Evolutionary conservation across 2,329 filamentous ascomycete species (phyloP).

Genomic region (Trichoderma endophyticum): DNA sequence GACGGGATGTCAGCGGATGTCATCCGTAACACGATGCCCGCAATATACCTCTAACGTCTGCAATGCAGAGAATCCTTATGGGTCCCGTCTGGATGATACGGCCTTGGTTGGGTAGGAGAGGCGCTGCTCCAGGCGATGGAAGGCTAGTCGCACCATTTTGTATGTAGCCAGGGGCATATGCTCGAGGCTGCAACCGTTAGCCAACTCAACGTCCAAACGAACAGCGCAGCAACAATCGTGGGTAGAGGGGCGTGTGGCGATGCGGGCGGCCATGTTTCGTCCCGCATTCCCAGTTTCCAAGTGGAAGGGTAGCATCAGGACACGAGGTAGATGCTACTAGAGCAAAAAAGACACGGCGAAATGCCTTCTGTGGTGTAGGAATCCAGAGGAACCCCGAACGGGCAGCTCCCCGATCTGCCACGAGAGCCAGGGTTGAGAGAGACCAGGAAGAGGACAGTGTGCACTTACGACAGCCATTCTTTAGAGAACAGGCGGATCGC

Average conservation of each 20-base stretch:
- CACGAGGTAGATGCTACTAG: not conserved
- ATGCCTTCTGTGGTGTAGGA: not conserved
- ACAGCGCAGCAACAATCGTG: not conserved
- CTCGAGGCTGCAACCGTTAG: constrained; percentile 37
- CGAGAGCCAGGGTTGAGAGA: constrained; percentile 4
- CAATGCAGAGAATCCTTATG: constrained; percentile 66
- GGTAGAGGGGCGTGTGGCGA: not conserved
- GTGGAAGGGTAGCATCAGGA: not conserved
- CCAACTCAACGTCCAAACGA: constrained; percentile 17
- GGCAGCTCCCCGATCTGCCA: constrained; percentile 10
- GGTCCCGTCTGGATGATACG: constrained; percentile 64
- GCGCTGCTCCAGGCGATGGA: constrained; percentile 57
- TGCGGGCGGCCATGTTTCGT: not conserved
- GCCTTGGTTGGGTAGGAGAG: constrained; percentile 65
- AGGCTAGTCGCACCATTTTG: constrained; percentile 58
- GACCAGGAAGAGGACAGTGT: constrained; percentile 10
- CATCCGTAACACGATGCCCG: not conserved
- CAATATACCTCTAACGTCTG: constrained; percentile 64
- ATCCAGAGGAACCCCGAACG: constrained; percentile 15
- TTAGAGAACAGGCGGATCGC: constrained; percentile 26
- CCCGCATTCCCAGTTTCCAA: not conserved
- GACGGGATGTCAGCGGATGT: not conserved
- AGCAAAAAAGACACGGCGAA: not conserved
- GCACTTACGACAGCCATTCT: constrained; percentile 45
- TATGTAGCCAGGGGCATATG: constrained; percentile 55